A percentile compares a stretch with the other conserved stretches of the same genome.
Evolutionary conservation across 2,329 filamentous ascomycete species (phyloP).

Genomic region (Stagonosporopsis tanaceti): DNA sequence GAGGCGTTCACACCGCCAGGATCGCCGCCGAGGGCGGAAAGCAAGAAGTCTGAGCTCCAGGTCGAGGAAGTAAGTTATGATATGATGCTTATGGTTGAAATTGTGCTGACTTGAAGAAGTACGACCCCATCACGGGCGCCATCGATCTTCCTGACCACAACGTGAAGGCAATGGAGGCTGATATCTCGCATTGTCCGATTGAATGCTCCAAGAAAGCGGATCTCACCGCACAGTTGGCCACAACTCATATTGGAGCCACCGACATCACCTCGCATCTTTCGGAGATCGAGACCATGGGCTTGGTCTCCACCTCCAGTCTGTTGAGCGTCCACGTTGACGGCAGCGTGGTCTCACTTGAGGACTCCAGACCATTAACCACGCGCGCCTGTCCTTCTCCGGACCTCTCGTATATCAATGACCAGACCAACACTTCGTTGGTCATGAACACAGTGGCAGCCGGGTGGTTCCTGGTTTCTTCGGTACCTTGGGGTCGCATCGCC

Average conservation of each 20-base stretch:
- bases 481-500: slow-evolving; percentile 3
- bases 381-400: not conserved
- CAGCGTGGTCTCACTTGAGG: too few relatives aligned
- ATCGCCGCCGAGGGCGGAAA: not conserved
- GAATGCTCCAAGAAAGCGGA: not conserved
- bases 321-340: too few relatives aligned
- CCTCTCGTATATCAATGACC: not conserved
- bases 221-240: not conserved
- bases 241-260: not conserved
- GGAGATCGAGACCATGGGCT: not conserved
- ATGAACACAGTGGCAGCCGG: not conserved
- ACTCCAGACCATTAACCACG: too few relatives aligned
- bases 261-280: too few relatives aligned
- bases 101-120: not conserved
- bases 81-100: not conserved
- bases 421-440: not conserved
- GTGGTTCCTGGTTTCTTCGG: not conserved
- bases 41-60: not conserved
- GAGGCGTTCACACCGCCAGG: slow-evolving; percentile 1
- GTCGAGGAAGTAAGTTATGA: not conserved
- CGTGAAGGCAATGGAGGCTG: not conserved
- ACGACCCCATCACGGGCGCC: not conserved
- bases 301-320: not conserved
- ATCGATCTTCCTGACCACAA: not conserved
- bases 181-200: not conserved